A percentile compares a stretch with the other conserved stretches of the same genome.
These are phyloP conservation scores for Phyllostachys edulis DNA, from an alignment of 176 grass and related monocot species.

Conservation along the genomic window DNA sequence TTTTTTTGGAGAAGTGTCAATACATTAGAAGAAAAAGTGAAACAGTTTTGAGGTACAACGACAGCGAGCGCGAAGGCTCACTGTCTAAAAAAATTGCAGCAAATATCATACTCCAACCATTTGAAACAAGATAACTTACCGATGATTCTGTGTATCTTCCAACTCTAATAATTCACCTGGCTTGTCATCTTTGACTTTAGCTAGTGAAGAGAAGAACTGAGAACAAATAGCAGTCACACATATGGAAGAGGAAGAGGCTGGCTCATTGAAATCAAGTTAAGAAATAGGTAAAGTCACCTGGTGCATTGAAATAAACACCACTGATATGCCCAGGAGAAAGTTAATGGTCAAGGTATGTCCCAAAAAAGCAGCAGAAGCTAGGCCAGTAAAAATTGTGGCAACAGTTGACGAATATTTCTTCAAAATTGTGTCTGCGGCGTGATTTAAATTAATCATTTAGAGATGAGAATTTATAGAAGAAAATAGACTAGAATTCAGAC, in stretches of 20 bases:
- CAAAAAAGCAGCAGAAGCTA: slow-evolving; percentile 90
- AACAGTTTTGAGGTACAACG: too few relatives aligned
- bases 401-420: slow-evolving; percentile 99
- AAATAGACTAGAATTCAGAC: slow-evolving; percentile 13
- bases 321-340: slow-evolving; percentile 91
- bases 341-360: slow-evolving; percentile 96
- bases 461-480: background rate
- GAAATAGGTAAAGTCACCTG: slow-evolving; percentile 53
- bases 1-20: too few relatives aligned
- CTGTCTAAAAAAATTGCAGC: background rate
- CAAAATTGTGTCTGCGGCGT: slow-evolving; percentile 76
- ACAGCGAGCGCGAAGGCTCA: too few relatives aligned
- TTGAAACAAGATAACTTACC: slow-evolving; percentile 35
- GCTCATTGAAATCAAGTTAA: slow-evolving; percentile 28
- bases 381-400: slow-evolving; percentile 96
- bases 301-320: slow-evolving; percentile 99
- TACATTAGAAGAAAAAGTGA: too few relatives aligned
- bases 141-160: slow-evolving; percentile 68
- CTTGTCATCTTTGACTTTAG: slow-evolving; percentile 94
- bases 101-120: background rate
- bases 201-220: slow-evolving; percentile 96
- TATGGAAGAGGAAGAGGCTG: slow-evolving; percentile 9
- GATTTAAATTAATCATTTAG: slow-evolving; percentile 13
- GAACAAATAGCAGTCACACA: slow-evolving; percentile 26
- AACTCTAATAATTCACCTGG: slow-evolving; percentile 64